Conservation (phyloP, 2,329 filamentous ascomycete genomes). For the Epichloe hybrida region DNA sequence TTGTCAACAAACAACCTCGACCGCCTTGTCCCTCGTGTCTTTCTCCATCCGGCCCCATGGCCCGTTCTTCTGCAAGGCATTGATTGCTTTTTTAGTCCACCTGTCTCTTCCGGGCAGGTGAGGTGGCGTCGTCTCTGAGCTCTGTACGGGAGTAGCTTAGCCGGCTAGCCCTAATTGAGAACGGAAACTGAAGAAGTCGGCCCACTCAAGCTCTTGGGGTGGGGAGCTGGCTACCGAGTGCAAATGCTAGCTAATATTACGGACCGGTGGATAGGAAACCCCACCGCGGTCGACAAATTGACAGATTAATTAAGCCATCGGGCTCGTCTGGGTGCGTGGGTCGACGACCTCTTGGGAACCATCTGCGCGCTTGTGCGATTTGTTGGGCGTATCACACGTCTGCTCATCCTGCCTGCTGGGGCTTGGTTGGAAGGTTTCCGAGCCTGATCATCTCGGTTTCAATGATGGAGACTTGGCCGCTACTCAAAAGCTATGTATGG, state of each 20-base stretch:
- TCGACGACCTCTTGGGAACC: conserved; percentile 3
- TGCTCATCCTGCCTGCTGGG: conserved; percentile 2
- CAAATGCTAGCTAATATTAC: not conserved
- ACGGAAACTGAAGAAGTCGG: conserved; percentile 3
- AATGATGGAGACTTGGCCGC: not conserved
- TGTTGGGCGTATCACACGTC: conserved; percentile 7
- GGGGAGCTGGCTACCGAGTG: too few species aligned
- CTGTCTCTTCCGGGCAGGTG: conserved; percentile 3
- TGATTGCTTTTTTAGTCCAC: conserved; percentile 3
- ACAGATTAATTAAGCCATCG: too few species aligned
- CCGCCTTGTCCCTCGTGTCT: not conserved
- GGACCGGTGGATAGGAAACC: conserved; percentile 9
- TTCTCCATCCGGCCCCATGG: not conserved
- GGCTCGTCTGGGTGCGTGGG: too few species aligned
- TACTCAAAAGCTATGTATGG: not conserved
- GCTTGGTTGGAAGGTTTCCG: not conserved
- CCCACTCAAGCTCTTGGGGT: not conserved
- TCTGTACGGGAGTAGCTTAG: not conserved
- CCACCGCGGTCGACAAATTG: not conserved
- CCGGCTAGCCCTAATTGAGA: conserved; percentile 3
- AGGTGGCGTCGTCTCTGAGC: conserved; percentile 5
- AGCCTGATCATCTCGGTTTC: not conserved
- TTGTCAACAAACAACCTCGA: not conserved
- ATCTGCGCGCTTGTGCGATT: conserved; percentile 7
- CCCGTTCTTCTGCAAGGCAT: conserved; percentile 4